Conservation (phyloP, 345 rosid genomes). For the Eucalyptus regnans region DNA sequence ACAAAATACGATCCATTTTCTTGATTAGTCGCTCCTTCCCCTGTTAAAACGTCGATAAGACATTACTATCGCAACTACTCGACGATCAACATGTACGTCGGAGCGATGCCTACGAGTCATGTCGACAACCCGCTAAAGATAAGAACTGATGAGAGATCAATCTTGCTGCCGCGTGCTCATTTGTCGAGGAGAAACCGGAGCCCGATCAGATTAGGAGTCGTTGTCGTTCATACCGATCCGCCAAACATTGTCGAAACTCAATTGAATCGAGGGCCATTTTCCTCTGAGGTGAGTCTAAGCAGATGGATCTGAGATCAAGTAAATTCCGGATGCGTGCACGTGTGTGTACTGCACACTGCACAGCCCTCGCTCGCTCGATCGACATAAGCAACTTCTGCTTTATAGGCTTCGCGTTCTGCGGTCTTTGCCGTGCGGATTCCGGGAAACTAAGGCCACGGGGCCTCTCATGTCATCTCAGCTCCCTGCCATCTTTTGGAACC, state of each 20-base stretch:
- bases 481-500: not conserved
- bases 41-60: not conserved
- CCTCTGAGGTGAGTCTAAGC: not conserved
- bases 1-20: not conserved
- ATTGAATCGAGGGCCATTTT: not conserved
- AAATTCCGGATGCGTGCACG: not conserved
- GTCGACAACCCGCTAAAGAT: not conserved
- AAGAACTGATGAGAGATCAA: not conserved
- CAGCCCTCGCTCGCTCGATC: not conserved
- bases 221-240: not conserved
- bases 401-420: not conserved
- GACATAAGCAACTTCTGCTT: not conserved
- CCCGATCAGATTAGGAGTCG: not conserved
- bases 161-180: not conserved
- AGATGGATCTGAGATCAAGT: not conserved
- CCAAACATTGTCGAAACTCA: not conserved
- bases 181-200: not conserved
- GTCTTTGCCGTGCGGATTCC: not conserved
- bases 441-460: not conserved
- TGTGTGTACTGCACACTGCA: not conserved
- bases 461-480: not conserved
- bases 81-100: not conserved
- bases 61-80: not conserved
- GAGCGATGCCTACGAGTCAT: not conserved
- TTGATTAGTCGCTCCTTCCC: not conserved